These are phyloP conservation scores for Fusarium sublunatum DNA, from an alignment of 2,329 filamentous ascomycete genomes.

Conservation along the genomic window DNA sequence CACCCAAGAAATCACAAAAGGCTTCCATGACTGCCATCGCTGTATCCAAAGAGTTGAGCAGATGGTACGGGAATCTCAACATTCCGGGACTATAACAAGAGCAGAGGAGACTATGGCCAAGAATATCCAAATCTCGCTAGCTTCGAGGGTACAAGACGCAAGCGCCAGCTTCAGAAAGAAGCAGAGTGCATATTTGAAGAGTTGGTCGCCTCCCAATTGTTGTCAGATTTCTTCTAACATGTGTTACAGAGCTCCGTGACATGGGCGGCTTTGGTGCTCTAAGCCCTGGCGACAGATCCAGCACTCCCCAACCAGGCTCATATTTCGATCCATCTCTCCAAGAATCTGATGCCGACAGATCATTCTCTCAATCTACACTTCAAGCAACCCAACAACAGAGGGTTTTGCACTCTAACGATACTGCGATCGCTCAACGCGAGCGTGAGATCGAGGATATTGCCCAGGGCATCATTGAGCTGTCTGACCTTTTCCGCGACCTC, in stretches of 20 bases:
- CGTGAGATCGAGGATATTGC: slow-evolving; percentile 98
- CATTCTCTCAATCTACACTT: slow-evolving; percentile 88
- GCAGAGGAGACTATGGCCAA: slow-evolving; percentile 95
- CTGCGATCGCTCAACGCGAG: slow-evolving; percentile 89
- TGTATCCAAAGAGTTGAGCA: slow-evolving; percentile 88
- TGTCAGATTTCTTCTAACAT: slow-evolving; percentile 5
- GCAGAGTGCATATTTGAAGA: slow-evolving; percentile 95
- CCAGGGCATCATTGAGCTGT: slow-evolving; percentile 95
- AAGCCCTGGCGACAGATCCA: slow-evolving; percentile 62
- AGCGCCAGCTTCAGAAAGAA: slow-evolving; percentile 96
- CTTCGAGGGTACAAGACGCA: slow-evolving; percentile 87
- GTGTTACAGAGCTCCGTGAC: slow-evolving; percentile 73
- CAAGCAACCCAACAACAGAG: slow-evolving; percentile 79
- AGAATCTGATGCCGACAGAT: slow-evolving; percentile 93
- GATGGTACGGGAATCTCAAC: slow-evolving; percentile 85
- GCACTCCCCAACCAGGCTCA: slow-evolving; percentile 61
- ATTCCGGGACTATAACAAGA: slow-evolving; percentile 76
- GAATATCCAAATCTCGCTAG: slow-evolving; percentile 94
- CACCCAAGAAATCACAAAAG: slow-evolving; percentile 88
- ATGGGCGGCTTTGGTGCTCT: slow-evolving; percentile 70
- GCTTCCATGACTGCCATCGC: slow-evolving; percentile 89
- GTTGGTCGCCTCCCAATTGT: slow-evolving; percentile 59
- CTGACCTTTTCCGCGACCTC: slow-evolving; percentile 95
- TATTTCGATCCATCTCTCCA: slow-evolving; percentile 89
- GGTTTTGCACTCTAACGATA: slow-evolving; percentile 79